Evolutionary conservation across 768 basidiomycete genomes (phyloP).

Genomic region (Lactarius quietus): DNA sequence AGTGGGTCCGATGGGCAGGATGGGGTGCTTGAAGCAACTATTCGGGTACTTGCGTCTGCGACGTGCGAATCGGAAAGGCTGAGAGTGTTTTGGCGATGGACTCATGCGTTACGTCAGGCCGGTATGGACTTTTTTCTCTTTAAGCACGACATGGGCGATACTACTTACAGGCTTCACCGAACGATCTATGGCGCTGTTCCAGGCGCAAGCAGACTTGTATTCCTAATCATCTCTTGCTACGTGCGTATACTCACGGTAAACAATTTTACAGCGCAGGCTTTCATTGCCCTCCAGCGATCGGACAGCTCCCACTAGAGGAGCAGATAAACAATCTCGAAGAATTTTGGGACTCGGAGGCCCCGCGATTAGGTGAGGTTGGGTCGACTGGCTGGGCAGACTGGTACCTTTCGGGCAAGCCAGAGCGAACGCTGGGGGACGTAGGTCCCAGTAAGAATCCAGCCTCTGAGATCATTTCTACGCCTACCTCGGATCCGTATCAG

Average conservation of each 20-base stretch:
- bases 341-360: constrained; percentile 81
- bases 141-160: neutral
- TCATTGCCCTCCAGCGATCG: constrained; percentile 47
- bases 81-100: constrained; percentile 68
- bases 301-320: constrained; percentile 40
- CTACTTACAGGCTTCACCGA: constrained; percentile 58
- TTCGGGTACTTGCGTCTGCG: constrained; percentile 45
- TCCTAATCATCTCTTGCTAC: constrained; percentile 28
- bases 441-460: constrained; percentile 12
- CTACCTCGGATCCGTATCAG: constrained; percentile 53
- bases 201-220: constrained; percentile 82
- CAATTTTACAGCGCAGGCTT: constrained; percentile 47
- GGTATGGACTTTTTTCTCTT: constrained; percentile 42
- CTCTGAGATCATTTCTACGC: constrained; percentile 30
- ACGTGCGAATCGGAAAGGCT: constrained; percentile 49
- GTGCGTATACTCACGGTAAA: neutral
- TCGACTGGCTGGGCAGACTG: constrained; percentile 70
- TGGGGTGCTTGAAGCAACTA: constrained; percentile 50
- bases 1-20: constrained; percentile 46
- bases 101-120: constrained; percentile 58
- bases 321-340: constrained; percentile 63
- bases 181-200: constrained; percentile 72
- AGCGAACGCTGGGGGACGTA: constrained; percentile 20
- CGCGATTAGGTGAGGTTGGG: constrained; percentile 66
- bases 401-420: constrained; percentile 45